Evolutionary conservation across 1,284 basidiomycete species (phyloP).

Genomic region (Tilletiopsis washingtonensis): DNA sequence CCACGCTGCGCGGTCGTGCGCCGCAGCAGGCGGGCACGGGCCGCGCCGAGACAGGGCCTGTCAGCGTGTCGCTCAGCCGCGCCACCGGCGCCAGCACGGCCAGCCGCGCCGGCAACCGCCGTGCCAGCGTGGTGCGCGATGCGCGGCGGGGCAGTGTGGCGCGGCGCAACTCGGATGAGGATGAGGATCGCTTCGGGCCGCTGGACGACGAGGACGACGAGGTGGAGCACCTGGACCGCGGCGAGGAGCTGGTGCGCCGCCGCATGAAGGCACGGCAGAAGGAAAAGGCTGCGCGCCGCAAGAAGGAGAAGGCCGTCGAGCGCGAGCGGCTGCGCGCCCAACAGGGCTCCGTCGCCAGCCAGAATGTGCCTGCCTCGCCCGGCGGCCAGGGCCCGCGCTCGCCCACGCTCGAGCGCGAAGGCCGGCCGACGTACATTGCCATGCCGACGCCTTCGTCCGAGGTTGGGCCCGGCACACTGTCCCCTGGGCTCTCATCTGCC

Average conservation of each 20-base stretch:
- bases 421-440: slow-evolving; percentile 26
- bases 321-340: slow-evolving; percentile 9
- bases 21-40: background rate
- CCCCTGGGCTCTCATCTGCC: slow-evolving; percentile 11
- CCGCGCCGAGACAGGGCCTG: no score
- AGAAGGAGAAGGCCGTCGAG: slow-evolving; percentile 41
- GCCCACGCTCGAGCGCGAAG: slow-evolving; percentile 20
- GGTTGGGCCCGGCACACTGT: slow-evolving; percentile 9
- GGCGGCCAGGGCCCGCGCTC: slow-evolving; percentile 9
- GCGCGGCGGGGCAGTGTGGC: background rate
- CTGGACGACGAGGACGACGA: slow-evolving; percentile 51
- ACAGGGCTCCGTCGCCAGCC: no score
- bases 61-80: background rate
- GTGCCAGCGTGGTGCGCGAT: background rate
- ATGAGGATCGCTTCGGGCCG: slow-evolving; percentile 21
- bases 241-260: slow-evolving; percentile 54
- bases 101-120: background rate
- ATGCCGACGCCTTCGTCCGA: slow-evolving; percentile 20
- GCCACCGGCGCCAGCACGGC: background rate
- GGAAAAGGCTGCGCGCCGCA: slow-evolving; percentile 39
- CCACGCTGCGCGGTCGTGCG: background rate
- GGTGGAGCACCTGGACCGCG: slow-evolving; percentile 51
- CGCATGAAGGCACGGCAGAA: slow-evolving; percentile 52
- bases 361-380: background rate
- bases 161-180: slow-evolving; percentile 14